These are phyloP conservation scores for Waltiozyma sp. DNA, from an alignment of 1,139 yeast genomes.

Conservation along the genomic window DNA sequence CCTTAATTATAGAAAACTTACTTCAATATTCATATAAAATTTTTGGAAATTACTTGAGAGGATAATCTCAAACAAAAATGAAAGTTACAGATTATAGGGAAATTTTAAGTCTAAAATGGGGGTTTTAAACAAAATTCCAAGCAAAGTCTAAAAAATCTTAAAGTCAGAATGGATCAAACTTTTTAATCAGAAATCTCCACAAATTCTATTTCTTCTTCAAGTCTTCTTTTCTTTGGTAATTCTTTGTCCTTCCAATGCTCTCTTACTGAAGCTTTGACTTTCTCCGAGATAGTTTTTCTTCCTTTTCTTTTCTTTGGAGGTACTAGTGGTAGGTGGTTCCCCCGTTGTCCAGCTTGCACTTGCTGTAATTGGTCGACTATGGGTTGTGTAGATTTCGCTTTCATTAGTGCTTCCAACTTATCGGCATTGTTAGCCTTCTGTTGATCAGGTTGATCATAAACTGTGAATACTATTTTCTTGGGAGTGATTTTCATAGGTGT, in stretches of 20 bases:
- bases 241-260: background rate
- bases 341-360: no score
- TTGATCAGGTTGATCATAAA: background rate
- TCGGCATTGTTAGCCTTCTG: background rate
- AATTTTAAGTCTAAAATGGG: no score
- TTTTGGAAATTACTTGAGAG: no score
- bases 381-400: background rate
- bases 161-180: no score
- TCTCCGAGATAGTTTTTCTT: background rate
- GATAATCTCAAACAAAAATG: no score
- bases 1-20: no score
- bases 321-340: background rate
- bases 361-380: background rate
- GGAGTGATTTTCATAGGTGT: background rate
- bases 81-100: no score
- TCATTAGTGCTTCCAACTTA: background rate
- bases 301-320: background rate
- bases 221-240: background rate
- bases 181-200: background rate
- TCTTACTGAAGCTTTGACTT: background rate
- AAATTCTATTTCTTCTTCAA: slow-evolving; percentile 10
- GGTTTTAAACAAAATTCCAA: no score
- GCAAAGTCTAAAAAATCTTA: no score
- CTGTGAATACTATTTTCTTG: background rate
- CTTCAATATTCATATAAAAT: no score